Evolutionary conservation across 1,284 basidiomycete species (phyloP).

Genomic region (Heterobasidion occidentale): DNA sequence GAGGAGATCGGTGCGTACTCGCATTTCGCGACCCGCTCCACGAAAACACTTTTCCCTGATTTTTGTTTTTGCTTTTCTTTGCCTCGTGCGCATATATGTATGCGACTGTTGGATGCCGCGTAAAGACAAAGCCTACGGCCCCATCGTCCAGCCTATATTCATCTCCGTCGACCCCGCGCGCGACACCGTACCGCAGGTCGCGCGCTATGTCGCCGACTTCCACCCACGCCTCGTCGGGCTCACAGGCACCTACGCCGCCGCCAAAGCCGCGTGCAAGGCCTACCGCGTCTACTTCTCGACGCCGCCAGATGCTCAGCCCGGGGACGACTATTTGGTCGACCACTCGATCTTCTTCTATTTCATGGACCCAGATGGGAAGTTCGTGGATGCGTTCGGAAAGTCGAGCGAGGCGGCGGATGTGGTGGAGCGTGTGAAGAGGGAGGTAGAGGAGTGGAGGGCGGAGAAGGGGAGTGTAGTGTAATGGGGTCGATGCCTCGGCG

Average conservation of each 20-base stretch:
- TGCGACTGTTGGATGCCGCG: not conserved
- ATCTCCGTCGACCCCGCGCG: conserved; percentile 95
- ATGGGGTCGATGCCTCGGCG: not conserved
- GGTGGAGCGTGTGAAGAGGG: conserved; percentile 48
- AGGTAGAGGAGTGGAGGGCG: conserved; percentile 48
- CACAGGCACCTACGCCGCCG: conserved; percentile 79
- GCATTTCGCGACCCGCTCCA: not conserved
- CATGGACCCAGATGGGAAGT: conserved; percentile 93
- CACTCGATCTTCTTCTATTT: conserved; percentile 98
- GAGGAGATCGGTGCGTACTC: conserved; percentile 56
- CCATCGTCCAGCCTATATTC: conserved; percentile 80
- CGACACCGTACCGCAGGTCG: conserved; percentile 63
- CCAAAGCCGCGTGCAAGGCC: conserved; percentile 87
- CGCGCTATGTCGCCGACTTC: conserved; percentile 72
- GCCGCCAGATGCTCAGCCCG: conserved; percentile 82
- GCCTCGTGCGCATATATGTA: not conserved
- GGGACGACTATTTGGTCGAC: conserved; percentile 92
- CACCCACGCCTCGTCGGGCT: conserved; percentile 88
- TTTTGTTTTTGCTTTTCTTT: not conserved
- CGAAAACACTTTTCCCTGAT: not conserved
- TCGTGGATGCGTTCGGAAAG: conserved; percentile 97
- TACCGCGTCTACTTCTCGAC: conserved; percentile 99
- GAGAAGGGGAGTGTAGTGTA: conserved; percentile 21
- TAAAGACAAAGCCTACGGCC: conserved; percentile 59
- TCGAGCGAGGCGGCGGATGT: conserved; percentile 69